Conservation (phyloP, 352 stramenopile species). For the Thraustotheca clavata region DNA sequence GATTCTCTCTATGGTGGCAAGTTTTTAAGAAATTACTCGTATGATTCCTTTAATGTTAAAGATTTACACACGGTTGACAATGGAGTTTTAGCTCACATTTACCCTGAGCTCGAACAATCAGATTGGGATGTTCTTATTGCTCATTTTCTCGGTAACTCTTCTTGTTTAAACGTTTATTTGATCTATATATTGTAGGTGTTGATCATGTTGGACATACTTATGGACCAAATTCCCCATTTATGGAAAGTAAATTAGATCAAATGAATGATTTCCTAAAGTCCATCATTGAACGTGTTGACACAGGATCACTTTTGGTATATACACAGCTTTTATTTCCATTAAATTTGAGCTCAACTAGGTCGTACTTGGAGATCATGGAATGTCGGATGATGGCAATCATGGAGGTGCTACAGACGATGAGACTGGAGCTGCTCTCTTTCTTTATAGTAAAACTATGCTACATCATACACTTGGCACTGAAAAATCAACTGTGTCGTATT, state of each 20-base stretch:
- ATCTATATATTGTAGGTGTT: constrained; percentile 77
- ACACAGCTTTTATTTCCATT: not conserved
- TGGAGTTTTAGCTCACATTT: constrained; percentile 73
- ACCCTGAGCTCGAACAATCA: constrained; percentile 44
- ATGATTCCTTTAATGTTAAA: constrained; percentile 97
- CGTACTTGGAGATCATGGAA: constrained; percentile 97
- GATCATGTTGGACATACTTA: constrained; percentile 98
- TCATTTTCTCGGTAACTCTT: constrained; percentile 45
- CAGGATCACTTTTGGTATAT: constrained; percentile 29
- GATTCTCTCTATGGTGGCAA: constrained; percentile 86
- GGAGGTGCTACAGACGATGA: constrained; percentile 95
- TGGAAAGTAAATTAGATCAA: constrained; percentile 92
- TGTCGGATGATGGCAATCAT: constrained; percentile 98
- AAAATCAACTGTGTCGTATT: not conserved
- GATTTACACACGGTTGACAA: constrained; percentile 98
- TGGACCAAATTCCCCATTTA: constrained; percentile 89
- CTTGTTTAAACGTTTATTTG: not conserved
- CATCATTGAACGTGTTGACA: constrained; percentile 53
- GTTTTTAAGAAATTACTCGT: constrained; percentile 91
- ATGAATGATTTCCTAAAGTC: constrained; percentile 89
- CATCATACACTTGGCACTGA: constrained; percentile 3
- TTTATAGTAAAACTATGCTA: constrained; percentile 58
- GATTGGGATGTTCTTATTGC: constrained; percentile 81
- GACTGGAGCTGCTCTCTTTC: constrained; percentile 91
- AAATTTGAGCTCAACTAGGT: constrained; percentile 62